Percentiles rank a stretch among this genome's conserved stretches.
phyloP scores from a whole-genome alignment of 179 eudicot species.

The Silene noctiflora region DNA sequence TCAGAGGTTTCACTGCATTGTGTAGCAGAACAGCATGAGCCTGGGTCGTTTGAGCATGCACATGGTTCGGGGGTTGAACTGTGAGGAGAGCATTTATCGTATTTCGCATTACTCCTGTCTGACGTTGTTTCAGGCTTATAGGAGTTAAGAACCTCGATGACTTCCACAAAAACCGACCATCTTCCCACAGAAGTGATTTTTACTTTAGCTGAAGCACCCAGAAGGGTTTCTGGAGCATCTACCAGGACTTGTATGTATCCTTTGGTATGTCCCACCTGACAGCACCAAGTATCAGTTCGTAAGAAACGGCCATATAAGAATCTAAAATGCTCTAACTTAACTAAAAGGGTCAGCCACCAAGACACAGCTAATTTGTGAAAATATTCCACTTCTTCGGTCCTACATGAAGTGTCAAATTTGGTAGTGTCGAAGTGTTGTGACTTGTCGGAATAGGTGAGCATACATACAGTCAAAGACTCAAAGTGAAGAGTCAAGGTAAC shows the following conservation, averaged over 20 bases:
- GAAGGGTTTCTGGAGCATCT: constrained; percentile 62
- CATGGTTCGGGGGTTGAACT: constrained; percentile 41
- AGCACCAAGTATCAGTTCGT: constrained; percentile 12
- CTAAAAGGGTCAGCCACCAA: no score
- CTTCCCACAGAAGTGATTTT: constrained; percentile 84
- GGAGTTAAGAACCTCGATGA: constrained; percentile 48
- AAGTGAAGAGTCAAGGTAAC: no score
- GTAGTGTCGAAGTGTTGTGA: neutral
- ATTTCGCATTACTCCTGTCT: constrained; percentile 18
- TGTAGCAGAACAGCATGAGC: constrained; percentile 53
- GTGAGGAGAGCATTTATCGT: constrained; percentile 38
- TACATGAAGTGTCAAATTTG: no score
- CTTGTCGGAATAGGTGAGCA: neutral
- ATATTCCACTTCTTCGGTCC: no score
- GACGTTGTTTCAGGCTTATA: constrained; percentile 17
- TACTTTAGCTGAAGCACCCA: constrained; percentile 73
- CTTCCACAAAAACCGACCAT: constrained; percentile 97
- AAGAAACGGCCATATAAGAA: neutral
- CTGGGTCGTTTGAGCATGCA: constrained; percentile 52
- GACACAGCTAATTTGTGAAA: no score
- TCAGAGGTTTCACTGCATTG: constrained; percentile 26
- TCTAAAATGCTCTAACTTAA: no score
- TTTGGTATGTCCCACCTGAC: constrained; percentile 95
- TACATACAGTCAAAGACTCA: no score
- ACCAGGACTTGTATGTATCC: constrained; percentile 92